Evolutionary conservation across 2,329 filamentous ascomycete genomes (phyloP), one percentile per base, ranked within the genome.

Genomic region (Graphilbum sp.): DNA sequence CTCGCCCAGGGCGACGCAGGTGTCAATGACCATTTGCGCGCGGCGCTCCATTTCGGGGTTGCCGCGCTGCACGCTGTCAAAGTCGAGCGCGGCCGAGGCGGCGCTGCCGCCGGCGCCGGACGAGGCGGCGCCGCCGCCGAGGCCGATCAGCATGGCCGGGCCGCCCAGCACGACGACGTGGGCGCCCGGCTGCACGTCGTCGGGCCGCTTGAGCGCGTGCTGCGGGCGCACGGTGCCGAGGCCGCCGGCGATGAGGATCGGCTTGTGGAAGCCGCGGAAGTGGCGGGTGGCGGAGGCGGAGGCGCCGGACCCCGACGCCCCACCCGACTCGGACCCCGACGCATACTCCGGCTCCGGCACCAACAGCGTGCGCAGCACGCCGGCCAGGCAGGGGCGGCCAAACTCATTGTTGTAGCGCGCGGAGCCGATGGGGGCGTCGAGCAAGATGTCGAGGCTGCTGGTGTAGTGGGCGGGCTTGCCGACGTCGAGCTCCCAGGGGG

Each of bases 391-490:
- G 27, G 90, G 88, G 29, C 90, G 74, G 20, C 90, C 90, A 51
- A 96, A 98, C 53, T 95, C 90, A 53, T 98, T 98, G 65, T 96
- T 96, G 66, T 93, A 96, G 17, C 84, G 76, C 36, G 90, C 90
- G 50, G 83, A 90, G 27, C 90, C 90, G 49, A 98, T 90, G 0
- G 90, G 90, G 0, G 86, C 90, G 55, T 98, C 88, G 11, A 96
- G 67, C 88, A 98, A 96, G 49, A 98, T 96, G 54, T 96, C 87
- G 29, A 95, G 64, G 60, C 82, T 86, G 61, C 84, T 93, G 17
- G 90, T 87, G 52, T 94, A 90, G 59, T 98, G 90, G 33, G 75
- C 71, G 5, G 90, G 90, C 52, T 81, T 87, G 36, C 90, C 90
- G 40, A 94, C 72, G 51, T 95, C 82, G 24, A 83, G 62, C 56